phyloP scores from a whole-genome alignment of 116 monocot genomes.

The Thalassia testudinum region DNA sequence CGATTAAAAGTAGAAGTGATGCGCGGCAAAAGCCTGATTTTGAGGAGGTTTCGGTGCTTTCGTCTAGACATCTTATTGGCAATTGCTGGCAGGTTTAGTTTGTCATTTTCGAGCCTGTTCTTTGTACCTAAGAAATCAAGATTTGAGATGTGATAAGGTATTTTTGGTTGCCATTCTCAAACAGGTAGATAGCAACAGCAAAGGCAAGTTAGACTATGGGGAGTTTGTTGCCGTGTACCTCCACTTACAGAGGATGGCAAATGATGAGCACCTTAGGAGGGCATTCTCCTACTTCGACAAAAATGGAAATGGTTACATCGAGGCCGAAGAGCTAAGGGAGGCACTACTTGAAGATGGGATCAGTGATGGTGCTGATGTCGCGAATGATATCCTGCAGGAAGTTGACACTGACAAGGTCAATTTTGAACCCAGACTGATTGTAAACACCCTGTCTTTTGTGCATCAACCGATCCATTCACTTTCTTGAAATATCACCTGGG shows the following conservation, averaged over 20 bases:
- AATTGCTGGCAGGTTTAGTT: too few relatives aligned
- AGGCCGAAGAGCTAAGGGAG: slow-evolving; percentile 69
- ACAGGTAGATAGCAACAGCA: slow-evolving; percentile 77
- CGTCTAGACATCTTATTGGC: too few relatives aligned
- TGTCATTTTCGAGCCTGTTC: too few relatives aligned
- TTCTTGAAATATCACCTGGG: not conserved
- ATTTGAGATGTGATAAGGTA: too few relatives aligned
- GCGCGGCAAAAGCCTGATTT: too few relatives aligned
- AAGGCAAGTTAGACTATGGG: slow-evolving; percentile 76
- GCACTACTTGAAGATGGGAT: slow-evolving; percentile 72
- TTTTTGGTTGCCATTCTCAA: not conserved
- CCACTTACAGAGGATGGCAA: slow-evolving; percentile 86
- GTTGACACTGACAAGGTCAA: slow-evolving; percentile 87
- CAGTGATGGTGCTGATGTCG: slow-evolving; percentile 25
- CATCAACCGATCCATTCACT: not conserved
- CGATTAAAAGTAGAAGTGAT: too few relatives aligned
- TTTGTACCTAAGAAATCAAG: too few relatives aligned
- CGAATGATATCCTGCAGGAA: slow-evolving; percentile 87
- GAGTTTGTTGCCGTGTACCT: slow-evolving; percentile 85
- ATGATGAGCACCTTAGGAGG: slow-evolving; percentile 68
- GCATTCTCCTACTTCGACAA: slow-evolving; percentile 88
- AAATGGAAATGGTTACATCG: slow-evolving; percentile 78
- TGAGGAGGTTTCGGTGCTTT: too few relatives aligned
- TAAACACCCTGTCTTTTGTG: not conserved
- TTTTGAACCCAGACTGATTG: not conserved